Evolutionary conservation across 805 yeast genomes (phyloP).

Genomic region (Metschnikowia bowlesiae): DNA sequence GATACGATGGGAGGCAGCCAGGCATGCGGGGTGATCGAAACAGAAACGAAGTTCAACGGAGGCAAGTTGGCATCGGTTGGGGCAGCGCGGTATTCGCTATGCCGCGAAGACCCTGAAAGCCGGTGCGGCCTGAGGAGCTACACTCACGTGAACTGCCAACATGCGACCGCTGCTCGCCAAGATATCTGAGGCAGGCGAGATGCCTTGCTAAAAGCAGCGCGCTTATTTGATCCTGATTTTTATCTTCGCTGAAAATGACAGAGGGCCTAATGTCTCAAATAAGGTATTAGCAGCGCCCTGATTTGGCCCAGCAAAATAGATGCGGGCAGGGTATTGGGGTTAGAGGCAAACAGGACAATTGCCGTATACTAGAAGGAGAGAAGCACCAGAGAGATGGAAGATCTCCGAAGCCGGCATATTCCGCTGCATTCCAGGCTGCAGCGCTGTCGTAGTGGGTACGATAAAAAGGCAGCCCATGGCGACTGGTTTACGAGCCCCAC

Average conservation of each 20-base stretch:
- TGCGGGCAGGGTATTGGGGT: not conserved
- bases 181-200: conserved; percentile 2
- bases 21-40: not conserved
- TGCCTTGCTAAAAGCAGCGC: not conserved
- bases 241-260: not conserved
- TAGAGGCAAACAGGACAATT: not conserved
- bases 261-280: not conserved
- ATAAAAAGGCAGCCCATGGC: no score
- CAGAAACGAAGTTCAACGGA: not conserved
- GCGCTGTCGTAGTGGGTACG: no score
- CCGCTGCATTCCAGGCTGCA: no score
- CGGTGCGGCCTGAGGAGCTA: not conserved
- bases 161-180: not conserved
- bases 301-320: not conserved
- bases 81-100: not conserved
- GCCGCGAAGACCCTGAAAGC: not conserved
- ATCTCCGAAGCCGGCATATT: no score
- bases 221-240: not conserved
- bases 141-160: not conserved
- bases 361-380: no score
- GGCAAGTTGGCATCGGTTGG: not conserved
- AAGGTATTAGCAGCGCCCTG: not conserved
- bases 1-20: no score
- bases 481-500: no score
- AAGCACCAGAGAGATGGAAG: no score